Conservation (phyloP, 2,329 filamentous ascomycete species). For the Paraphoma sp. region DNA sequence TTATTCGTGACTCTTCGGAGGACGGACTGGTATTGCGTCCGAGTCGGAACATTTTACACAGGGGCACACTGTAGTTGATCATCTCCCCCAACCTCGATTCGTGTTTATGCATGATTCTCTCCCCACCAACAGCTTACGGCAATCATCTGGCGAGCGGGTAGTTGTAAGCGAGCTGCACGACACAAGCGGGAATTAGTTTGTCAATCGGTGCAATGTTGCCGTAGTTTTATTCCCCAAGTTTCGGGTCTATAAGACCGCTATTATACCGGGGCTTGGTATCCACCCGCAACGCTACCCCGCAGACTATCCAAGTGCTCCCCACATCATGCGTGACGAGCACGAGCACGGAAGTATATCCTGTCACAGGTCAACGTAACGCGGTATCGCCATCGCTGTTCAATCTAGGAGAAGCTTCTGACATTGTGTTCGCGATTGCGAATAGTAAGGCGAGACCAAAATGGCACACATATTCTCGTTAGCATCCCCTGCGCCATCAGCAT, state of each 20-base stretch:
- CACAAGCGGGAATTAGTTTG: not conserved
- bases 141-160: not conserved
- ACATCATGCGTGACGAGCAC: constrained; percentile 9
- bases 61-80: too few relatives aligned
- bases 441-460: constrained; percentile 20
- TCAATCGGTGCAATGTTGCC: constrained; percentile 3
- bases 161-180: not conserved
- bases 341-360: constrained; percentile 10
- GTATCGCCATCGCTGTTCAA: too few relatives aligned
- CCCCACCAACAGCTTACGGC: not conserved
- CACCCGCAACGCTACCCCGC: constrained; percentile 18
- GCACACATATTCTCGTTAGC: constrained; percentile 45
- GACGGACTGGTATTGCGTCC: not conserved
- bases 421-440: not conserved
- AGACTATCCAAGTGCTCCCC: constrained; percentile 7
- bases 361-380: not conserved
- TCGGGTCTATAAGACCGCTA: constrained; percentile 16
- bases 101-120: not conserved
- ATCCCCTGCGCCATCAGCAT: constrained; percentile 28
- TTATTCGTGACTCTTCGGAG: too few relatives aligned
- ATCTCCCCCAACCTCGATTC: too few relatives aligned
- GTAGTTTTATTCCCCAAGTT: not conserved
- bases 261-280: constrained; percentile 1
- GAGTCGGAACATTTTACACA: not conserved
- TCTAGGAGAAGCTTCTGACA: too few relatives aligned